phyloP scores from a whole-genome alignment of 805 yeast species.

The Scheffersomyces coipomensis region DNA sequence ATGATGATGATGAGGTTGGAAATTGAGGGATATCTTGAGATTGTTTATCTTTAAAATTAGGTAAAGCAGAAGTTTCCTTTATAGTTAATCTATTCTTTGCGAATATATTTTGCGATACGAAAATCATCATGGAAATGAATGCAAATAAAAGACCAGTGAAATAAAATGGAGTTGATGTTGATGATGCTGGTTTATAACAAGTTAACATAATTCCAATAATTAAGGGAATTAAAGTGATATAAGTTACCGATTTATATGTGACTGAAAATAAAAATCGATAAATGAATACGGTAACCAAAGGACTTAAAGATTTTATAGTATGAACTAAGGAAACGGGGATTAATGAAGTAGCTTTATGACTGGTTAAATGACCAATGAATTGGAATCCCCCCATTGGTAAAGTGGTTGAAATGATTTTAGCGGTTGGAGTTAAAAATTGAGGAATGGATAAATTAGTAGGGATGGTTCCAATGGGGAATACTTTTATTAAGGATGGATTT shows the following conservation, averaged over 20 bases:
- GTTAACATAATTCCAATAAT: constrained; percentile 83
- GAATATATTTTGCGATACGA: constrained; percentile 76
- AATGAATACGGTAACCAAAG: constrained; percentile 80
- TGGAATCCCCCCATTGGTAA: constrained; percentile 95
- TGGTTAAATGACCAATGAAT: constrained; percentile 85
- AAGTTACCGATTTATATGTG: constrained; percentile 63
- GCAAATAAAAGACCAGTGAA: constrained; percentile 48
- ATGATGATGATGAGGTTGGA: not conserved
- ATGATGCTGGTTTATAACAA: constrained; percentile 42
- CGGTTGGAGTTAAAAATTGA: constrained; percentile 54
- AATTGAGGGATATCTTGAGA: too few relatives aligned
- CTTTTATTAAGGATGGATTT: constrained; percentile 21
- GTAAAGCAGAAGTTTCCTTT: constrained; percentile 4
- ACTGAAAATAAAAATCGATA: constrained; percentile 62
- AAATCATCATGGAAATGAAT: constrained; percentile 58
- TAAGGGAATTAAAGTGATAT: constrained; percentile 75
- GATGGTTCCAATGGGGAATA: constrained; percentile 46
- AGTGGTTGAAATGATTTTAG: constrained; percentile 57
- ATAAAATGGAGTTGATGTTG: constrained; percentile 14
- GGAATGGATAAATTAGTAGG: constrained; percentile 32
- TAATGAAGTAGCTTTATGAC: constrained; percentile 87
- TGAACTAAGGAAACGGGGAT: constrained; percentile 96
- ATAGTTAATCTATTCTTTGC: constrained; percentile 71
- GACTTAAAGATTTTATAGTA: constrained; percentile 89
- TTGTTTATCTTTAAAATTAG: not conserved